Evolutionary conservation across 495 filamentous ascomycete genomes (phyloP).

Genomic region (Xylaria venustula): DNA sequence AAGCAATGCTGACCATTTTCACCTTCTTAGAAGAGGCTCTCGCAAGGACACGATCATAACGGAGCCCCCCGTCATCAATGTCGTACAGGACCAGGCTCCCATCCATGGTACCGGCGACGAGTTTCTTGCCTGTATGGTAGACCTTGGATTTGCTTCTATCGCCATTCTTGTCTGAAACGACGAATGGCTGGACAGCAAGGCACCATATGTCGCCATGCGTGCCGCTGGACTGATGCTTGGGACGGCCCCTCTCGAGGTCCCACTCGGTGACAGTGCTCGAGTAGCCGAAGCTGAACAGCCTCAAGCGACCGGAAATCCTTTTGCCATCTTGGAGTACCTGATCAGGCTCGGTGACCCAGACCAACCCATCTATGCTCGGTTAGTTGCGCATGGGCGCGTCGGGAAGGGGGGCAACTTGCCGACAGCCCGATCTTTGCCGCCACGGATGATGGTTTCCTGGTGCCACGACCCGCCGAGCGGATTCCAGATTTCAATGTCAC

Average conservation of each 20-base stretch:
- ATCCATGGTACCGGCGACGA: conserved; percentile 90
- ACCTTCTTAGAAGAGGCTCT: conserved; percentile 75
- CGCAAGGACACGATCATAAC: conserved; percentile 66
- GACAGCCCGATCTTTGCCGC: conserved; percentile 67
- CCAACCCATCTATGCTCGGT: conserved; percentile 77
- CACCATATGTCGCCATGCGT: conserved; percentile 98
- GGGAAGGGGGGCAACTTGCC: conserved; percentile 1
- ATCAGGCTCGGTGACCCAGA: conserved; percentile 86
- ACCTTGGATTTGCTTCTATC: conserved; percentile 17
- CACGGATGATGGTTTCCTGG: conserved; percentile 81
- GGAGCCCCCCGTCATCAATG: conserved; percentile 76
- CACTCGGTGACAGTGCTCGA: conserved; percentile 91
- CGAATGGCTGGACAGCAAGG: conserved; percentile 76
- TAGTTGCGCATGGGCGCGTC: background rate
- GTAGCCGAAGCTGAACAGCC: conserved; percentile 95
- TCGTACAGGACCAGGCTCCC: conserved; percentile 83
- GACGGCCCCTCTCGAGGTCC: conserved; percentile 76
- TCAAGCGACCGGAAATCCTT: conserved; percentile 67
- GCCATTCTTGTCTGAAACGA: conserved; percentile 18
- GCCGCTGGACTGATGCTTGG: conserved; percentile 78
- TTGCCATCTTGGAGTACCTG: conserved; percentile 60
- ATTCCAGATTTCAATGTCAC: conserved; percentile 98
- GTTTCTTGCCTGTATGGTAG: conserved; percentile 56
- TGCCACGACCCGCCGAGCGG: conserved; percentile 81
- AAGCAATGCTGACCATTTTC: conserved; percentile 84